A percentile compares a stretch with the other conserved stretches of the same genome.
Evolutionary conservation across 805 yeast genomes (phyloP).

Genomic region (Yarrowia sp.): DNA sequence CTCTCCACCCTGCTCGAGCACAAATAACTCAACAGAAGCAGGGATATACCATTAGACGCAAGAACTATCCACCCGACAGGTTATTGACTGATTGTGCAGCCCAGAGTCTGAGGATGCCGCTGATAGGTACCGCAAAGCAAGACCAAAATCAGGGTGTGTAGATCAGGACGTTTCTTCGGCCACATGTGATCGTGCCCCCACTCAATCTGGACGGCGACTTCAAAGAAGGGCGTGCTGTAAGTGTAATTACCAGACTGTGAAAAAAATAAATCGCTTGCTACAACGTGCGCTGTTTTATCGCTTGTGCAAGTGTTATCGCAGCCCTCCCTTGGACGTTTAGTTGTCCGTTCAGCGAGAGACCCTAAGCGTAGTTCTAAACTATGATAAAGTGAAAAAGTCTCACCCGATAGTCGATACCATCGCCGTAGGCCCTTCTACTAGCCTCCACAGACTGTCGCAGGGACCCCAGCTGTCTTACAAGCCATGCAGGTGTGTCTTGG

Average conservation of each 20-base stretch:
- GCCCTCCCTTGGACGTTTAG: too few relatives aligned
- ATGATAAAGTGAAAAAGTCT: background rate
- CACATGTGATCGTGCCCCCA: too few relatives aligned
- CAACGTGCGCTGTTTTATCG: background rate
- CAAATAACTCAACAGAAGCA: background rate
- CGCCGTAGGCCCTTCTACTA: too few relatives aligned
- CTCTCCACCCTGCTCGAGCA: background rate
- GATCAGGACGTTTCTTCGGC: constrained; percentile 1
- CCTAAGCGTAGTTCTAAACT: too few relatives aligned
- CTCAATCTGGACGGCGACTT: too few relatives aligned
- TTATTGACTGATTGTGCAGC: background rate
- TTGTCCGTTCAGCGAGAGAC: too few relatives aligned
- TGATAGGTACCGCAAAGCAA: constrained; percentile 2
- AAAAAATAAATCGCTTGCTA: background rate
- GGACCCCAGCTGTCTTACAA: background rate
- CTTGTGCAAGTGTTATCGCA: background rate
- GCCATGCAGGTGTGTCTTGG: background rate
- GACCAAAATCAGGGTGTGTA: background rate
- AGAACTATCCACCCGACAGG: background rate
- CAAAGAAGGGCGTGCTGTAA: too few relatives aligned
- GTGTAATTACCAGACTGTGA: too few relatives aligned
- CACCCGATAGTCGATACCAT: background rate
- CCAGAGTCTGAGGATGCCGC: background rate
- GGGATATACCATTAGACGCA: background rate
- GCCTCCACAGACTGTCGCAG: background rate